Evolutionary conservation across 2,329 filamentous ascomycete species (phyloP).

Genomic region (Xylariales sp.): DNA sequence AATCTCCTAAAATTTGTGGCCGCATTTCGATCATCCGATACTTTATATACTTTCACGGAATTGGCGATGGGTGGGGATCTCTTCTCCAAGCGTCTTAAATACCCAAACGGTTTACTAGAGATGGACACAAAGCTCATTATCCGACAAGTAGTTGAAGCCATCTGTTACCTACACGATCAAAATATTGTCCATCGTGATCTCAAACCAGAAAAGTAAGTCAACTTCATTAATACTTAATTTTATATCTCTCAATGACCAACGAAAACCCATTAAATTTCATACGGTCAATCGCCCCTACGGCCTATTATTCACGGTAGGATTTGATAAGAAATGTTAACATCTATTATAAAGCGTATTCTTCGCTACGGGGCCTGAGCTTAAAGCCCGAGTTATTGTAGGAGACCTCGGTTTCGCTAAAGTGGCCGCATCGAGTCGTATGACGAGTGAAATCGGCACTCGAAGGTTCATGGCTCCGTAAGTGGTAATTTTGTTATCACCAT

Average conservation of each 20-base stretch:
- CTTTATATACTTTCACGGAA: slow-evolving; percentile 67
- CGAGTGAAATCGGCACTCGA: slow-evolving; percentile 58
- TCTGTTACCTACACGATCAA: slow-evolving; percentile 62
- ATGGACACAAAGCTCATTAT: slow-evolving; percentile 59
- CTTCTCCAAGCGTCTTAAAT: slow-evolving; percentile 58
- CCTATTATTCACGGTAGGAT: background rate
- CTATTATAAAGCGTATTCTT: slow-evolving; percentile 59
- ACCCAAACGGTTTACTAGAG: slow-evolving; percentile 50
- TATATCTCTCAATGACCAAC: too few relatives aligned
- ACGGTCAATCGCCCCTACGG: background rate
- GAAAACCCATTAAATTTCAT: too few relatives aligned
- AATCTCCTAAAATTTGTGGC: slow-evolving; percentile 65
- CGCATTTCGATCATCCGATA: slow-evolving; percentile 61
- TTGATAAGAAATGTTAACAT: slow-evolving; percentile 4
- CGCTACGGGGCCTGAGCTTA: slow-evolving; percentile 57
- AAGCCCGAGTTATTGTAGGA: slow-evolving; percentile 61
- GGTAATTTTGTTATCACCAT: too few relatives aligned
- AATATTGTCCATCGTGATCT: slow-evolving; percentile 65
- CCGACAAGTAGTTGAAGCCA: slow-evolving; percentile 59
- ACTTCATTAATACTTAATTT: background rate
- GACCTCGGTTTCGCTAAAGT: slow-evolving; percentile 64
- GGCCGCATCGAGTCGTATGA: slow-evolving; percentile 56
- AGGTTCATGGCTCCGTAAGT: slow-evolving; percentile 64
- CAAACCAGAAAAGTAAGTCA: slow-evolving; percentile 57
- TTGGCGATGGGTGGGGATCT: slow-evolving; percentile 67